Percentiles rank a stretch among this genome's conserved stretches.
phyloP scores from a whole-genome alignment of 2,329 filamentous ascomycete species.

The Cercospora zeina region DNA sequence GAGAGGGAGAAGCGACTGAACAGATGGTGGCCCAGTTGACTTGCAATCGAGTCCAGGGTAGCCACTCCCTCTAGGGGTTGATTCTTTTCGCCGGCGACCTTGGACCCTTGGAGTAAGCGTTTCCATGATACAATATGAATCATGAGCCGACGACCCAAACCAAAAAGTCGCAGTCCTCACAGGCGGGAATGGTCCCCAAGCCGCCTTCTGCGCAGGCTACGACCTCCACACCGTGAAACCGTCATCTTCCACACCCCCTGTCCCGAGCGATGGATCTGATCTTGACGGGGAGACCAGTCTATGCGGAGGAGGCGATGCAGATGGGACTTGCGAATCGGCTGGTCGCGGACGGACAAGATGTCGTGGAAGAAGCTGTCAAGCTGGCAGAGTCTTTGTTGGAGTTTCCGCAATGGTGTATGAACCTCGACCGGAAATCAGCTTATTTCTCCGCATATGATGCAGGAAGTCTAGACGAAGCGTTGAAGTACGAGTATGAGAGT shows the following conservation, averaged over 20 bases:
- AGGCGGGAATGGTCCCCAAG: slow-evolving; percentile 42
- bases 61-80: no score
- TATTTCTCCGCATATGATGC: slow-evolving; percentile 56
- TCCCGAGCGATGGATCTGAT: slow-evolving; percentile 59
- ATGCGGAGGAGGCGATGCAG: slow-evolving; percentile 51
- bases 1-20: no score
- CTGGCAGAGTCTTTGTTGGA: slow-evolving; percentile 51
- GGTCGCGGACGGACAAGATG: slow-evolving; percentile 52
- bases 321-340: slow-evolving; percentile 58
- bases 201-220: slow-evolving; percentile 56
- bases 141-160: slow-evolving; percentile 46
- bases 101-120: no score
- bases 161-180: slow-evolving; percentile 53
- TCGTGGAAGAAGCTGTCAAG: slow-evolving; percentile 50
- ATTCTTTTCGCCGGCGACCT: no score
- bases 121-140: no score
- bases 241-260: slow-evolving; percentile 34
- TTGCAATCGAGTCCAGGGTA: no score
- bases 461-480: slow-evolving; percentile 52
- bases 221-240: slow-evolving; percentile 51
- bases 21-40: no score
- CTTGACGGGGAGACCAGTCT: slow-evolving; percentile 54
- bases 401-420: slow-evolving; percentile 58
- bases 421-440: slow-evolving; percentile 50
- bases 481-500: slow-evolving; percentile 51